Evolutionary conservation across 805 yeast genomes (phyloP).

Genomic region (Ascoidea rubescens): DNA sequence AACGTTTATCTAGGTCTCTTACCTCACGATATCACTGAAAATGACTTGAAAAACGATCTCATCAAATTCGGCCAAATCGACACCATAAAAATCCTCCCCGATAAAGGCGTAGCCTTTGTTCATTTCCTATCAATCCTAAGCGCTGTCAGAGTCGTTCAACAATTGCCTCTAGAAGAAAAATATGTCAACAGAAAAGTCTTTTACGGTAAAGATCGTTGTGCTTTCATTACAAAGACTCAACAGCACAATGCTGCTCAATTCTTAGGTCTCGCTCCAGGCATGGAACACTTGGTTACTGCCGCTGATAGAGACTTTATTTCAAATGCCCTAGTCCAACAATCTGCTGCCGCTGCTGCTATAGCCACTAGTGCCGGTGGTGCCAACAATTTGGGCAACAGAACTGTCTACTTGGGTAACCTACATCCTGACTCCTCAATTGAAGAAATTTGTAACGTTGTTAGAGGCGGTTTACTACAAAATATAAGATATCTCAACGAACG

Average conservation of each 20-base stretch:
- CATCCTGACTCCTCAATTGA: conserved; percentile 82
- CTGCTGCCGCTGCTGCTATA: conserved; percentile 96
- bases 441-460: conserved; percentile 89
- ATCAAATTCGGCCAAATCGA: conserved; percentile 73
- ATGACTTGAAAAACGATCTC: conserved; percentile 53
- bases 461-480: conserved; percentile 86
- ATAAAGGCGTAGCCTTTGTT: conserved; percentile 79
- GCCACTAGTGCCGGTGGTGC: conserved; percentile 93
- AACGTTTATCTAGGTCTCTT: conserved; percentile 83
- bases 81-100: conserved; percentile 62
- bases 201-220: conserved; percentile 91
- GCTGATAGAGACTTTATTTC: conserved; percentile 48
- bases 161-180: conserved; percentile 49
- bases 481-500: conserved; percentile 71
- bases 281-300: conserved; percentile 65
- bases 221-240: conserved; percentile 87
- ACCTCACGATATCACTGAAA: conserved; percentile 51
- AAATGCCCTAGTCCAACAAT: conserved; percentile 75
- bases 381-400: conserved; percentile 81
- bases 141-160: conserved; percentile 78
- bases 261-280: conserved; percentile 79
- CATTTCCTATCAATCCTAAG: conserved; percentile 77
- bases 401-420: conserved; percentile 81
- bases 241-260: conserved; percentile 96
- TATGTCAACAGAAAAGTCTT: conserved; percentile 70